Conservation (phyloP, 2,329 filamentous ascomycete species). For the Phialophora verrucosa region DNA sequence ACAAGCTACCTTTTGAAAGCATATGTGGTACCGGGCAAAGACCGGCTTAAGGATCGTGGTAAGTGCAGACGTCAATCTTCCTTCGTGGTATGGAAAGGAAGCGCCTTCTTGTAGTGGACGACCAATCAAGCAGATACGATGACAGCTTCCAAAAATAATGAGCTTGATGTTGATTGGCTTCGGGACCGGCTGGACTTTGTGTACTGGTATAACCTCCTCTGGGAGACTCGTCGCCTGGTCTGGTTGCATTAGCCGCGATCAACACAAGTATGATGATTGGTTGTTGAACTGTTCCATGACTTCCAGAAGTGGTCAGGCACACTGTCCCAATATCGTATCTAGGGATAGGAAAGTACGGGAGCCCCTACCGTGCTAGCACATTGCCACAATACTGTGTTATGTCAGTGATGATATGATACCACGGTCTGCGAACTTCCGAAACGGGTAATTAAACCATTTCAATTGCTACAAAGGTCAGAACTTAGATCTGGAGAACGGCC, state of each 20-base stretch:
- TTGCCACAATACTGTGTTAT: neutral
- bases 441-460: neutral
- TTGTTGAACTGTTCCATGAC: neutral
- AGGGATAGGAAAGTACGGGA: neutral
- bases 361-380: neutral
- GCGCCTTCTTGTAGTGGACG: neutral
- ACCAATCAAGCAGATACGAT: neutral
- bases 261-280: neutral
- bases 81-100: neutral
- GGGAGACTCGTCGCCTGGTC: neutral
- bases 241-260: neutral
- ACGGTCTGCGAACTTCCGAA: neutral
- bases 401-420: neutral
- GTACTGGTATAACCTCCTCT: neutral
- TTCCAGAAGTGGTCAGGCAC: neutral
- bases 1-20: neutral
- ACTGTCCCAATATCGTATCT: neutral
- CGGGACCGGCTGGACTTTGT: neutral
- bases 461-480: neutral
- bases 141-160: slow-evolving; percentile 13
- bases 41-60: neutral
- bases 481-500: slow-evolving; percentile 13
- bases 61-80: neutral
- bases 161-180: neutral
- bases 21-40: neutral